Conservation (phyloP, 495 filamentous ascomycete genomes). For the Penicillium ucsense region DNA sequence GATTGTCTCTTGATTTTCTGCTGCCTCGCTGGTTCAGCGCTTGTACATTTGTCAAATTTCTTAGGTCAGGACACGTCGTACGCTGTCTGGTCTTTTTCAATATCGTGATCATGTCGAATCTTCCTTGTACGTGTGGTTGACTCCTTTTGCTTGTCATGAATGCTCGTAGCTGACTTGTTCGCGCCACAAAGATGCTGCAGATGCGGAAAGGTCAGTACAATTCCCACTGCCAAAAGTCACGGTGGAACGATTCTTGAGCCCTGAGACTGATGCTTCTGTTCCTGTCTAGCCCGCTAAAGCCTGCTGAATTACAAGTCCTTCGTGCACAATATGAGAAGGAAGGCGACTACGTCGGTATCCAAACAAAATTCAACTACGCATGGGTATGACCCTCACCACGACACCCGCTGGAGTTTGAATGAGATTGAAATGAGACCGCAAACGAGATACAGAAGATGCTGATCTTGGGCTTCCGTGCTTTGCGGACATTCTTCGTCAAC, state of each 20-base stretch:
- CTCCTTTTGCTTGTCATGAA: constrained; percentile 11
- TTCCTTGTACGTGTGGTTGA: constrained; percentile 54
- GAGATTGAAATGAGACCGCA: too few relatives aligned
- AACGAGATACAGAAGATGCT: background rate
- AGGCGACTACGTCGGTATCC: constrained; percentile 88
- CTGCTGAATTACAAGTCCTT: constrained; percentile 81
- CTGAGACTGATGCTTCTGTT: constrained; percentile 6
- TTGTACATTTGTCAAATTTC: background rate
- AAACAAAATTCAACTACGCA: constrained; percentile 99
- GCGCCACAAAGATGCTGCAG: constrained; percentile 68
- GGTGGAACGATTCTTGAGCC: background rate
- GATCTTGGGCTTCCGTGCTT: constrained; percentile 3
- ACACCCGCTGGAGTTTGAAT: background rate
- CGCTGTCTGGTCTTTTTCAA: background rate
- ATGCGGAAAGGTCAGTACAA: constrained; percentile 76
- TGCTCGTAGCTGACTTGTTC: constrained; percentile 6
- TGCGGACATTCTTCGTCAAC: constrained; percentile 5
- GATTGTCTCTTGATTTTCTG: background rate
- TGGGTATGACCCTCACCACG: constrained; percentile 52
- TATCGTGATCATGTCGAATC: constrained; percentile 45
- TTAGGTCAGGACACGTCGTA: background rate
- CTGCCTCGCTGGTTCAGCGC: constrained; percentile 1
- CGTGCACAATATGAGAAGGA: constrained; percentile 93
- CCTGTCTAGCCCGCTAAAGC: constrained; percentile 63
- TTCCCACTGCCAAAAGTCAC: constrained; percentile 25